phyloP scores from a whole-genome alignment of 202 grass and related monocot genomes.

The Setaria viridis region DNA sequence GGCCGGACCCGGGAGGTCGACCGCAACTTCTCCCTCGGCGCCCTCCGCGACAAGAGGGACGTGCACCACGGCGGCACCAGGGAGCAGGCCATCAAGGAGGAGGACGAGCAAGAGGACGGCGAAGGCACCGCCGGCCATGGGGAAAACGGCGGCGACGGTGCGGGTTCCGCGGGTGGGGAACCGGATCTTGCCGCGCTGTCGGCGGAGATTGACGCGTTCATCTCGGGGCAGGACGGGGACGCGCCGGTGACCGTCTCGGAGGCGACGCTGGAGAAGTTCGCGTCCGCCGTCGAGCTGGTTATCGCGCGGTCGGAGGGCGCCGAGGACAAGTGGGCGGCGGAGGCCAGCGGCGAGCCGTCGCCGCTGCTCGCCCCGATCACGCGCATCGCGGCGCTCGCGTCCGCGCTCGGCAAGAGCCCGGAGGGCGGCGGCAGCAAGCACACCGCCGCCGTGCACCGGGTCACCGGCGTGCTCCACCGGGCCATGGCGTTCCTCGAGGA shows the following conservation, averaged over 20 bases:
- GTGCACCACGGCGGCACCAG: slow-evolving; percentile 1
- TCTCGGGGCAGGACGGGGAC: slow-evolving; percentile 34
- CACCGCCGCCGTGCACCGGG: slow-evolving; percentile 44
- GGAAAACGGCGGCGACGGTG: background rate
- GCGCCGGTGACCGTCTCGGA: slow-evolving; percentile 50
- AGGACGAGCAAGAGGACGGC: slow-evolving; percentile 45
- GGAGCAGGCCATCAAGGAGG: slow-evolving; percentile 67
- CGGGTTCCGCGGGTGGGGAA: background rate
- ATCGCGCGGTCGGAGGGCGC: slow-evolving; percentile 54
- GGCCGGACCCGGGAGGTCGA: slow-evolving; percentile 60
- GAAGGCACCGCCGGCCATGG: background rate
- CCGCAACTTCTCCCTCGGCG: slow-evolving; percentile 80
- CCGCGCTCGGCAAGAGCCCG: slow-evolving; percentile 38
- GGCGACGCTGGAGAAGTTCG: slow-evolving; percentile 58
- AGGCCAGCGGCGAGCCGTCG: slow-evolving; percentile 38
- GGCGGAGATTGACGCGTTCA: slow-evolving; percentile 69
- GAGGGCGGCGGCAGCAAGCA: slow-evolving; percentile 46
- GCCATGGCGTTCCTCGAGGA: slow-evolving; percentile 90
- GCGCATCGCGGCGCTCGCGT: slow-evolving; percentile 53
- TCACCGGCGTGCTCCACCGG: slow-evolving; percentile 60
- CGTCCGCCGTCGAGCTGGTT: slow-evolving; percentile 55
- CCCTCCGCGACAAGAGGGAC: slow-evolving; percentile 49
- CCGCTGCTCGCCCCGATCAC: slow-evolving; percentile 53
- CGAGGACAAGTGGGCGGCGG: slow-evolving; percentile 61
- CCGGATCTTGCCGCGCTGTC: slow-evolving; percentile 59